These are phyloP conservation scores for Pseudovirgaria hyperparasitica DNA, from an alignment of 2,329 filamentous ascomycete species.

Conservation along the genomic window DNA sequence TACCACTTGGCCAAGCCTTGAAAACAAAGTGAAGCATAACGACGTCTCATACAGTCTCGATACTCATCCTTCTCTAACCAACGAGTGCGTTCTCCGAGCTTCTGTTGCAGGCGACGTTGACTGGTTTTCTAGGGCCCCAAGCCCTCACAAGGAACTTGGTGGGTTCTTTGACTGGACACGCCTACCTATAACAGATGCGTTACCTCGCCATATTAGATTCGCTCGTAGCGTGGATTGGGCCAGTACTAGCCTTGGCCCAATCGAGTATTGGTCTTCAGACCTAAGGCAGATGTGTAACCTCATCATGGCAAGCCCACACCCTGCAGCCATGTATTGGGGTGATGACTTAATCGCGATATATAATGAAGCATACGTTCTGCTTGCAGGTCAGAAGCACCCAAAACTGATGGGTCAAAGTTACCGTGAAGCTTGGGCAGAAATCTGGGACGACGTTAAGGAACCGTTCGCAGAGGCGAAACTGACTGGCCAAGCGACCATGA, in stretches of 20 bases:
- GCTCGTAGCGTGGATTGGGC: slow-evolving; percentile 62
- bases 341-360: slow-evolving; percentile 55
- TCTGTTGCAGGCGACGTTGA: slow-evolving; percentile 27
- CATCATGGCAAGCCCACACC: slow-evolving; percentile 49
- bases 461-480: slow-evolving; percentile 54
- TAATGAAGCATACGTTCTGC: slow-evolving; percentile 58
- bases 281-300: slow-evolving; percentile 68
- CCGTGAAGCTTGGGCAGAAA: slow-evolving; percentile 55
- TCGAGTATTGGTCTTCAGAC: slow-evolving; percentile 59
- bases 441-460: slow-evolving; percentile 58
- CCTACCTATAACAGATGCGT: slow-evolving; percentile 47
- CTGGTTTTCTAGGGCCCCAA: slow-evolving; percentile 20
- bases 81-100: slow-evolving; percentile 29
- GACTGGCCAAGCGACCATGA: slow-evolving; percentile 70
- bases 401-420: slow-evolving; percentile 62
- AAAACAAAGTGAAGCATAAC: slow-evolving; percentile 5
- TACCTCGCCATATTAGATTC: slow-evolving; percentile 61
- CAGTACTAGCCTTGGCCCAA: slow-evolving; percentile 59
- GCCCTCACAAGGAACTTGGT: slow-evolving; percentile 16
- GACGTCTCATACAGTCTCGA: slow-evolving; percentile 11
- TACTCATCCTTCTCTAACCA: slow-evolving; percentile 17
- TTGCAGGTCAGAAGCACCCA: slow-evolving; percentile 69
- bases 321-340: slow-evolving; percentile 71
- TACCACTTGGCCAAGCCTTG: slow-evolving; percentile 5
- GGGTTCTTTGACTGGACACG: slow-evolving; percentile 73